phyloP scores from a whole-genome alignment of 2,329 filamentous ascomycete species.

The Sphaerulina musiva region DNA sequence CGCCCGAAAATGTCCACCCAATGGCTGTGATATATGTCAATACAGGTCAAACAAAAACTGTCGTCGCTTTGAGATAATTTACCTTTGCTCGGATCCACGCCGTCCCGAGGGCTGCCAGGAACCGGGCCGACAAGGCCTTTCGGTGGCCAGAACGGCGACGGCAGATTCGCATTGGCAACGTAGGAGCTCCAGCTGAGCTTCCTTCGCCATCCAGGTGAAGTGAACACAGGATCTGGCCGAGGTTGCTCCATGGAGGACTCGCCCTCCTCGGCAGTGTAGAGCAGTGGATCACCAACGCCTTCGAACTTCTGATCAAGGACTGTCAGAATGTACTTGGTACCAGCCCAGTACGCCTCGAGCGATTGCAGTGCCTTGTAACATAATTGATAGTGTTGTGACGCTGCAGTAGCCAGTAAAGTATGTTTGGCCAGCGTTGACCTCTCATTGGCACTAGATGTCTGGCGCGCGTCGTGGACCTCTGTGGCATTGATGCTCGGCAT shows the following conservation, averaged over 20 bases:
- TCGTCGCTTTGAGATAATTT: conserved; percentile 15
- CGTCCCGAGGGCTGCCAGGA: conserved; percentile 41
- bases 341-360: conserved; percentile 78
- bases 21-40: conserved; percentile 42
- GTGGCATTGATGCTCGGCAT: conserved; percentile 11
- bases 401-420: conserved; percentile 69
- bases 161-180: conserved; percentile 21
- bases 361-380: conserved; percentile 79
- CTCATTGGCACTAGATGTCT: conserved; percentile 13
- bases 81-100: conserved; percentile 48
- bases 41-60: neutral
- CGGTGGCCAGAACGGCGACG: conserved; percentile 21
- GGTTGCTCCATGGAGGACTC: conserved; percentile 59
- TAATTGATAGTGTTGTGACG: conserved; percentile 78
- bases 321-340: conserved; percentile 78
- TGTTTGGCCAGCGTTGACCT: conserved; percentile 54
- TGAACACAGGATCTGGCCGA: conserved; percentile 44
- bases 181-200: conserved; percentile 43
- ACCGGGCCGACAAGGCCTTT: conserved; percentile 21
- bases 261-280: conserved; percentile 66
- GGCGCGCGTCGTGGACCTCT: conserved; percentile 11
- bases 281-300: conserved; percentile 68
- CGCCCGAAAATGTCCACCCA: conserved; percentile 82
- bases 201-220: conserved; percentile 47
- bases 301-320: conserved; percentile 82